A percentile compares a stretch with the other conserved stretches of the same genome.
phyloP scores from a whole-genome alignment of 2,329 filamentous ascomycete species.

The Fusarium dimerum region DNA sequence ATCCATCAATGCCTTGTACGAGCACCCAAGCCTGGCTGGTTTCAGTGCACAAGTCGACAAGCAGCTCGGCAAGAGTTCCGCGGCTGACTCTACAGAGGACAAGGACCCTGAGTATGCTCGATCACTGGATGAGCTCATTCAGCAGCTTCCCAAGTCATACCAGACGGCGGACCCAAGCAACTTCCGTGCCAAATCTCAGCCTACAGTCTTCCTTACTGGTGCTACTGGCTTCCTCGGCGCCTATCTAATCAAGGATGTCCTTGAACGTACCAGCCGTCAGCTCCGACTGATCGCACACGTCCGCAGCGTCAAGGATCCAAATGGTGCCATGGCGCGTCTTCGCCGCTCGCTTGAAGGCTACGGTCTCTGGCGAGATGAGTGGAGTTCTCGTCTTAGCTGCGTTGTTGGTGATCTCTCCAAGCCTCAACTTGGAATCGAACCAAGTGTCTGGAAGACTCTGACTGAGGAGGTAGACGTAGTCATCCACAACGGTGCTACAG shows the following conservation, averaged over 20 bases:
- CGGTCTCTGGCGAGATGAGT: slow-evolving; percentile 73
- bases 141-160: slow-evolving; percentile 47
- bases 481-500: slow-evolving; percentile 79
- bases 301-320: slow-evolving; percentile 61
- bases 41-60: slow-evolving; percentile 34
- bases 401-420: slow-evolving; percentile 75
- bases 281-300: slow-evolving; percentile 69
- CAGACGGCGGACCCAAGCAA: slow-evolving; percentile 39
- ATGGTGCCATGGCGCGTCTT: slow-evolving; percentile 65
- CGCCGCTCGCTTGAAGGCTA: slow-evolving; percentile 71
- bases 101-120: slow-evolving; percentile 55
- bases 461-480: slow-evolving; percentile 68
- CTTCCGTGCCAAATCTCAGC: slow-evolving; percentile 29
- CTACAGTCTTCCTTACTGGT: slow-evolving; percentile 79
- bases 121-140: slow-evolving; percentile 52
- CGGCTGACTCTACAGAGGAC: slow-evolving; percentile 33
- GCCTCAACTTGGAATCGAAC: slow-evolving; percentile 71
- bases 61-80: slow-evolving; percentile 25
- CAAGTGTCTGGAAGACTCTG: slow-evolving; percentile 65
- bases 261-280: slow-evolving; percentile 46
- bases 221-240: slow-evolving; percentile 78
- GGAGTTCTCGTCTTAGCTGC: slow-evolving; percentile 64
- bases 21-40: slow-evolving; percentile 29
- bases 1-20: slow-evolving; percentile 35
- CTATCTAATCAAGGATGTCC: slow-evolving; percentile 74